Evolutionary conservation across 2,329 filamentous ascomycete species (phyloP).

Genomic region (Mollisiaceae sp.): DNA sequence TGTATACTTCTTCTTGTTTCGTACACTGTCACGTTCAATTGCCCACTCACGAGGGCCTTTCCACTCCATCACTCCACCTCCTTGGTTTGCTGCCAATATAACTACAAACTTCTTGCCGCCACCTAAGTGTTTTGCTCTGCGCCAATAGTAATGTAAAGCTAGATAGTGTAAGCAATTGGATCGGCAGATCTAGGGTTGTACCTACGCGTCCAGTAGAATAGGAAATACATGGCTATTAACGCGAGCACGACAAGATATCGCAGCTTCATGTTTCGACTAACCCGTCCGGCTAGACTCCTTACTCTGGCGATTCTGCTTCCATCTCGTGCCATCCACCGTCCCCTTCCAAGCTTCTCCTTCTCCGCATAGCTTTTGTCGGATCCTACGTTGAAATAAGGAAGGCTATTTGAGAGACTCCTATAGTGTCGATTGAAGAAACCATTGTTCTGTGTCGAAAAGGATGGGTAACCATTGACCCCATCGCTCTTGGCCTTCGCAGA

Average conservation of each 20-base stretch:
- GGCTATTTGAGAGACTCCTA: slow-evolving; percentile 76
- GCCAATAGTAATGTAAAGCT: slow-evolving; percentile 62
- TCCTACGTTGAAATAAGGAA: slow-evolving; percentile 72
- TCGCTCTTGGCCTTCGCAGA: slow-evolving; percentile 79
- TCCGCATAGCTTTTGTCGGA: slow-evolving; percentile 62
- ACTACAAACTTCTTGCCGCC: slow-evolving; percentile 92
- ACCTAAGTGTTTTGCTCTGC: slow-evolving; percentile 74
- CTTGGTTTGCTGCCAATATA: slow-evolving; percentile 90
- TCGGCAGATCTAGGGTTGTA: slow-evolving; percentile 34
- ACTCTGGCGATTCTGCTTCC: slow-evolving; percentile 54
- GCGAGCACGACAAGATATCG: slow-evolving; percentile 63
- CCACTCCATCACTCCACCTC: slow-evolving; percentile 98
- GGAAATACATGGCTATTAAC: slow-evolving; percentile 63
- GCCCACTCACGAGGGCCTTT: slow-evolving; percentile 98
- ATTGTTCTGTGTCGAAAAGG: slow-evolving; percentile 79
- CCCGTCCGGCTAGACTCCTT: slow-evolving; percentile 52
- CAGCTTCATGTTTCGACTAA: slow-evolving; percentile 70
- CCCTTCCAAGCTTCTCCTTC: slow-evolving; percentile 76
- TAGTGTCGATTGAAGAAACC: slow-evolving; percentile 89
- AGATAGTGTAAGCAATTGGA: slow-evolving; percentile 27
- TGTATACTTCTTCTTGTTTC: slow-evolving; percentile 91
- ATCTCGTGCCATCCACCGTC: slow-evolving; percentile 57
- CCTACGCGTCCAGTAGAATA: slow-evolving; percentile 79
- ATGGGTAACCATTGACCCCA: slow-evolving; percentile 75
- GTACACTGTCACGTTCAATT: slow-evolving; percentile 93